phyloP scores from a whole-genome alignment of 2,329 filamentous ascomycete genomes.

The Intubia oerlemansii region DNA sequence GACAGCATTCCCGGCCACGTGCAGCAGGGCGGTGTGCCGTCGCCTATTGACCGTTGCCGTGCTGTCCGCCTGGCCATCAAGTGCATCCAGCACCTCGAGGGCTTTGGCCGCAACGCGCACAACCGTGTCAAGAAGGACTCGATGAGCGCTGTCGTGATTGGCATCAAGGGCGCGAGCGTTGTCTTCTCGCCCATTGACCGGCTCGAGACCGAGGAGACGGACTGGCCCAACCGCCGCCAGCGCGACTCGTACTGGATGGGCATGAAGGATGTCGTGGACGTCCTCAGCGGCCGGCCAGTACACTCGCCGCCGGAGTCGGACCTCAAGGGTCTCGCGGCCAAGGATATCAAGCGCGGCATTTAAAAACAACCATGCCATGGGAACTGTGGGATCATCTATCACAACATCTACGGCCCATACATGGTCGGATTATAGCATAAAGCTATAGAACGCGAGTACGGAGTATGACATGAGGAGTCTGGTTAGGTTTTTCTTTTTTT shows the following conservation, averaged over 20 bases:
- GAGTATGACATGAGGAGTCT: no score
- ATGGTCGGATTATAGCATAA: no score
- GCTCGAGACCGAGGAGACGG: constrained; percentile 68
- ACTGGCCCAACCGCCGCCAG: constrained; percentile 80
- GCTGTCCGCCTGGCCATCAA: constrained; percentile 84
- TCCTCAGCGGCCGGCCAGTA: constrained; percentile 50
- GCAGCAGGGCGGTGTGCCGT: constrained; percentile 82
- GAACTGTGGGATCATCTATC: background rate
- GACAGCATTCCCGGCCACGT: constrained; percentile 86
- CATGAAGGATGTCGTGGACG: constrained; percentile 64
- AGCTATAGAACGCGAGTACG: no score
- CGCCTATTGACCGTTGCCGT: constrained; percentile 86
- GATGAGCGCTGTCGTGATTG: constrained; percentile 62
- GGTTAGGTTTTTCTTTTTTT: no score
- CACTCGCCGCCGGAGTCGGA: constrained; percentile 27
- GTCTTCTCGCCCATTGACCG: constrained; percentile 67
- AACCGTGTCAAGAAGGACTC: constrained; percentile 52
- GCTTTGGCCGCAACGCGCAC: constrained; percentile 43
- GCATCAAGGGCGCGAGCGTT: constrained; percentile 75
- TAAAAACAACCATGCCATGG: no score
- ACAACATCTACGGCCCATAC: no score
- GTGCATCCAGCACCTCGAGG: constrained; percentile 80
- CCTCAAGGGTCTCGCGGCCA: constrained; percentile 30
- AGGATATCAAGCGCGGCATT: constrained; percentile 39
- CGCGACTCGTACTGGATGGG: constrained; percentile 69